These are phyloP conservation scores for Saussurea involucrata DNA, from an alignment of 129 eudicot species.

Conservation along the genomic window DNA sequence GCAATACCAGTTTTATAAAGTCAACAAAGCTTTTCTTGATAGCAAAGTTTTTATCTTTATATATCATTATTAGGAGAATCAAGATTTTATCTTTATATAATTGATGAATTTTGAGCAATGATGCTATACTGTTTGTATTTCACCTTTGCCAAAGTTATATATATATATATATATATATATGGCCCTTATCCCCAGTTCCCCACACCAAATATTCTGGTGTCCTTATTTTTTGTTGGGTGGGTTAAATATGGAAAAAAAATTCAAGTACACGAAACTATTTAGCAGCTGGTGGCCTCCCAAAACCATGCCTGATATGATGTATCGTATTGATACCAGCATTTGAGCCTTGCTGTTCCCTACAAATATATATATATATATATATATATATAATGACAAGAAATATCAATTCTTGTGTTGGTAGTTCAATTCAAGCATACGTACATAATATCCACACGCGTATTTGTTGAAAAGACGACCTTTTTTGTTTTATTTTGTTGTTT, in stretches of 20 bases:
- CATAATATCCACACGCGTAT: not conserved
- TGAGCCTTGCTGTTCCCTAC: not conserved
- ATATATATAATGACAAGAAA: not conserved
- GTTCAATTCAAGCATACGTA: not conserved
- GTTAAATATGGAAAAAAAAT: not conserved
- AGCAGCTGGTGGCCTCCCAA: not conserved
- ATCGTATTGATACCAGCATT: not conserved
- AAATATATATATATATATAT: not conserved
- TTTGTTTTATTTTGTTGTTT: not conserved
- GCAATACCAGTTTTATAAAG: not conserved
- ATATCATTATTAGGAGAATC: not conserved
- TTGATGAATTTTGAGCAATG: not conserved
- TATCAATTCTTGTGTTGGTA: not conserved
- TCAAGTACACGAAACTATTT: not conserved
- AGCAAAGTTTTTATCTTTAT: not conserved
- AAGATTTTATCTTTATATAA: not conserved
- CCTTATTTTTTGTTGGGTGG: not conserved
- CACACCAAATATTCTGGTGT: not conserved
- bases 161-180: not conserved
- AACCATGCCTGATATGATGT: not conserved
- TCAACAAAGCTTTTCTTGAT: conserved; percentile 4
- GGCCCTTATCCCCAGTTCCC: not conserved
- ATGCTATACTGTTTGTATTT: not conserved
- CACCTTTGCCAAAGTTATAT: not conserved
- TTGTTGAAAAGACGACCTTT: not conserved